These are phyloP conservation scores for Beauveria brongniartii DNA, from an alignment of 2,329 filamentous ascomycete species.

Conservation along the genomic window DNA sequence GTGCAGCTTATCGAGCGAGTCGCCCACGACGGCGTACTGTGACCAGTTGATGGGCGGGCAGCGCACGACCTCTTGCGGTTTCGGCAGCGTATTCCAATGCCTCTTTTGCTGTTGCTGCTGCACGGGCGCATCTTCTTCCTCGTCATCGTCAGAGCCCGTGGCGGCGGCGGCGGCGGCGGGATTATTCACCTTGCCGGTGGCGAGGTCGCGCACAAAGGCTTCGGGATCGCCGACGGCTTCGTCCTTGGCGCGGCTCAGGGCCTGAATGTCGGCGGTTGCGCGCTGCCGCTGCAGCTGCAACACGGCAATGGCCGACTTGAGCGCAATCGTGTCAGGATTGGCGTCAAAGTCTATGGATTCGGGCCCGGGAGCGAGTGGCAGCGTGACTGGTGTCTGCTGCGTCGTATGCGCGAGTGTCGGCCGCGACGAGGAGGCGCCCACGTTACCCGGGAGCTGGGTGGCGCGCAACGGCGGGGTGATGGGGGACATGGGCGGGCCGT, in stretches of 20 bases:
- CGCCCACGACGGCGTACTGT: conserved; percentile 82
- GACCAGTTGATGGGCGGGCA: conserved; percentile 91
- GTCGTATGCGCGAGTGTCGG: conserved; percentile 34
- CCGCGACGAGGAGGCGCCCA: not conserved
- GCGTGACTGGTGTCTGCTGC: conserved; percentile 31
- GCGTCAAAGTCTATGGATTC: conserved; percentile 48
- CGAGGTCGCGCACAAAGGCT: conserved; percentile 62
- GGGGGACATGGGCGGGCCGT: conserved; percentile 43
- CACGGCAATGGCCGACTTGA: conserved; percentile 77
- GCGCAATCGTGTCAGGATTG: conserved; percentile 81
- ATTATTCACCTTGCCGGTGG: conserved; percentile 47
- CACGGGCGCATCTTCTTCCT: not conserved
- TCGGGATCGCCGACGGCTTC: conserved; percentile 64
- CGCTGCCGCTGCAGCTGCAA: conserved; percentile 79
- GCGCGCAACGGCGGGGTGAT: conserved; percentile 43
- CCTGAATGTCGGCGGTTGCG: conserved; percentile 65
- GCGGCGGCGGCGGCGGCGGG: conserved; percentile 8
- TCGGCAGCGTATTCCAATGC: conserved; percentile 59
- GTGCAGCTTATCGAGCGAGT: conserved; percentile 73
- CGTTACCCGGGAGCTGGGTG: conserved; percentile 21
- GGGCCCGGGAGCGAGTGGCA: conserved; percentile 39
- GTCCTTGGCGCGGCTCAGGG: conserved; percentile 60
- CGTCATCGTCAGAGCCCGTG: conserved; percentile 14
- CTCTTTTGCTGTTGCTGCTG: conserved; percentile 13
- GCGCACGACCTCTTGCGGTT: conserved; percentile 72